phyloP scores from a whole-genome alignment of 108 stramenopile genomes.

The Mayamaea pseudoterrestris region DNA sequence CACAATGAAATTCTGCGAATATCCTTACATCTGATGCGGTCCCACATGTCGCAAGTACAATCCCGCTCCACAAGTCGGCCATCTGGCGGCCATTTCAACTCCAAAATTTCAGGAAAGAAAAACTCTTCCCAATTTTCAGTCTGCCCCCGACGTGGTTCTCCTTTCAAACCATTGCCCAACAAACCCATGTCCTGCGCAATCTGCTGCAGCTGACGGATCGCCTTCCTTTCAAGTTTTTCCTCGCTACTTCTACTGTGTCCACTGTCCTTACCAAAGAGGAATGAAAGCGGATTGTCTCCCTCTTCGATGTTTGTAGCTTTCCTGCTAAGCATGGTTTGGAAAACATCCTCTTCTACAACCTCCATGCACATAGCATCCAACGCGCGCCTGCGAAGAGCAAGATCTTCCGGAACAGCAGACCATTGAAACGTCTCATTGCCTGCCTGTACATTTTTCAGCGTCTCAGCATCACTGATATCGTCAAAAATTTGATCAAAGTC shows the following conservation, averaged over 20 bases:
- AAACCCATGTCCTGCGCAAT: slow-evolving; percentile 54
- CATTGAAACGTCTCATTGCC: slow-evolving; percentile 17
- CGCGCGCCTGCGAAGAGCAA: slow-evolving; percentile 16
- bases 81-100: slow-evolving; percentile 53
- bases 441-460: slow-evolving; percentile 5
- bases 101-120: slow-evolving; percentile 47
- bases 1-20: too few relatives aligned
- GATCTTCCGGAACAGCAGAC: slow-evolving; percentile 10
- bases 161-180: slow-evolving; percentile 34
- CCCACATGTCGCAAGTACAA: slow-evolving; percentile 67
- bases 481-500: slow-evolving; percentile 9
- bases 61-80: slow-evolving; percentile 42
- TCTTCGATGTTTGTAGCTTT: slow-evolving; percentile 4
- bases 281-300: slow-evolving; percentile 1
- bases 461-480: neutral
- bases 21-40: slow-evolving; percentile 46
- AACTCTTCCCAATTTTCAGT: slow-evolving; percentile 23
- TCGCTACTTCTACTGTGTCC: slow-evolving; percentile 2
- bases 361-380: slow-evolving; percentile 37
- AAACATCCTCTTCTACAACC: slow-evolving; percentile 35
- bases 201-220: slow-evolving; percentile 22
- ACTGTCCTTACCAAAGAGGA: slow-evolving; percentile 5
- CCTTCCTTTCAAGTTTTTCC: slow-evolving; percentile 2
- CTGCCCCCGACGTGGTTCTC: slow-evolving; percentile 9
- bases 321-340: slow-evolving; percentile 33